A percentile compares a stretch with the other conserved stretches of the same genome.
Evolutionary conservation across 139 green algal genomes (phyloP).

Genomic region (Chlamydomonas incerta): DNA sequence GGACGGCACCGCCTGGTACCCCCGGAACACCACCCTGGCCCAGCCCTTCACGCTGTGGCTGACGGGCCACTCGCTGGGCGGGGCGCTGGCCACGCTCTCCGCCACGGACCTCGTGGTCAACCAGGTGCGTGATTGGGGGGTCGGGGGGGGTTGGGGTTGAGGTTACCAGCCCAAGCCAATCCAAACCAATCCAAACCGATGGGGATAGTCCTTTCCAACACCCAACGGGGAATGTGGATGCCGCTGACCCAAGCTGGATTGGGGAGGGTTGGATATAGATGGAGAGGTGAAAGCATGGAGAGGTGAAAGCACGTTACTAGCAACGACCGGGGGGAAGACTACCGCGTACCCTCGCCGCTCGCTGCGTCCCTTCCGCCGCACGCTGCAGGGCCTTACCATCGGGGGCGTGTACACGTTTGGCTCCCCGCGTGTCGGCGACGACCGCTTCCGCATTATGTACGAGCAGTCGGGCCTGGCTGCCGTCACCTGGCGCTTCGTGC

Average conservation of each 20-base stretch:
- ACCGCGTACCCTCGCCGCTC: too few relatives aligned
- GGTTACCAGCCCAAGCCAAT: too few relatives aligned
- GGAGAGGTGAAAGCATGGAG: too few relatives aligned
- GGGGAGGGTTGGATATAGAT: too few relatives aligned
- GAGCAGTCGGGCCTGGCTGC: slow-evolving; percentile 39
- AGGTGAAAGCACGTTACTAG: too few relatives aligned
- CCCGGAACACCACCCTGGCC: not conserved
- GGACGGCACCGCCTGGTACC: not conserved
- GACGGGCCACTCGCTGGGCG: slow-evolving; percentile 84
- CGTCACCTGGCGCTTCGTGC: slow-evolving; percentile 61
- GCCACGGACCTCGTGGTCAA: slow-evolving; percentile 63
- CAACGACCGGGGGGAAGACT: too few relatives aligned
- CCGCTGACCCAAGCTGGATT: too few relatives aligned
- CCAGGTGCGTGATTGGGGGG: too few relatives aligned
- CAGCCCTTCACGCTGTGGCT: slow-evolving; percentile 51
- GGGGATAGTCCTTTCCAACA: too few relatives aligned
- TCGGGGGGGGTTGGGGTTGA: not conserved
- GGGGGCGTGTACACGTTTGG: slow-evolving; percentile 72
- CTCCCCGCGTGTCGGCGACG: slow-evolving; percentile 67
- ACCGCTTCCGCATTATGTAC: slow-evolving; percentile 56
- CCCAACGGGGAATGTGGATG: too few relatives aligned
- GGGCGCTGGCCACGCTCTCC: slow-evolving; percentile 80
- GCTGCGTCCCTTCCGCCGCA: too few relatives aligned
- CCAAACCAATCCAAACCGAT: too few relatives aligned
- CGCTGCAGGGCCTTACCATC: not conserved